Evolutionary conservation across 768 basidiomycete genomes (phyloP), one percentile per base, ranked within the genome.

Genomic region (Russula virescens): DNA sequence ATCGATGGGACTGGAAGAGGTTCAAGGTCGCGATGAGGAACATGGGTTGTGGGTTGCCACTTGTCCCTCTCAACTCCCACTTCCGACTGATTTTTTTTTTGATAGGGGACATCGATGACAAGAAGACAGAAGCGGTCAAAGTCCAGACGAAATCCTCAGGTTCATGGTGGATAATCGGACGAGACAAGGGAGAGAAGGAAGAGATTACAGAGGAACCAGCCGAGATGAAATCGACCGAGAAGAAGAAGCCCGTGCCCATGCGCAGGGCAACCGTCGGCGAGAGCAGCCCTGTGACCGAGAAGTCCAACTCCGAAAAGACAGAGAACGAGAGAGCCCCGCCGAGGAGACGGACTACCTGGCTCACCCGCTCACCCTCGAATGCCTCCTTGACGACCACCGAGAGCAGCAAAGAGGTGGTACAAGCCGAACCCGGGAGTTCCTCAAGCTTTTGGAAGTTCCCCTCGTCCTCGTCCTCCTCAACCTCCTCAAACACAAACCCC

Each of bases 1-100:
- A 91, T 69, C 78, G 83, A 54, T 91, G 89, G 89, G 86, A 81
- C 64, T 91, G 89, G 89, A 88, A 89, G 76, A 88, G 83, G 68
- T 91, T 87, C 76, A 84, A 80, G 74, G 77, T 87, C 57, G 89
- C 89, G 4, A 85, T 91, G 83, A 75, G 79, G 62, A 91, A 83
- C 72, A 88, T 91, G 87, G 87, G 88, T 49, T 91, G 89, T 91
- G 68, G 72, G 89, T 80, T 34, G 34, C 46, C 65, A 28, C 46
- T 21, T 63, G 23, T 31, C 40, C 50, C 10, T 25, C 9, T 18
- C 31, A 7, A n/a, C n/a, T n/a, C 5, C 40, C 42, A 9, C 18
- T 38, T 45, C 21, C 25, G 16, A 47, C 38, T 61, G 55, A 53
- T 25, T 31, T 26, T 8, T 26, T 8, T 60, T 48, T 35, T 28